Evolutionary conservation across 2,329 filamentous ascomycete species (phyloP), one percentile per base, ranked within the genome.

Genomic region (Fusarium sp.): DNA sequence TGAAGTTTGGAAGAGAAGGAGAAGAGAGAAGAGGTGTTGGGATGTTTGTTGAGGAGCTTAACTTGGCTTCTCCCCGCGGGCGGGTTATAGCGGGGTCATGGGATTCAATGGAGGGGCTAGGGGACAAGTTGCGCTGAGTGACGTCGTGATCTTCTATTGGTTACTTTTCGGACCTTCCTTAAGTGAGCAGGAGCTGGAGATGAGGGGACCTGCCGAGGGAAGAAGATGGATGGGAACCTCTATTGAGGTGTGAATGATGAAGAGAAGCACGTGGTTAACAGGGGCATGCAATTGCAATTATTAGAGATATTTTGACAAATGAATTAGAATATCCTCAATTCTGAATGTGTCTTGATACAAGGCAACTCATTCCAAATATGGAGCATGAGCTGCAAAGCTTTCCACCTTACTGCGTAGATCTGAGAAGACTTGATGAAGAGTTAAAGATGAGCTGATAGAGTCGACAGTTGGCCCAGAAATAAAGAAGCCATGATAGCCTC

Each of bases 1-100:
- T 41, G 33, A 6, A 9, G 10, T 38, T 60, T 21, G 18, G 20
- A 58, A 37, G 41, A 48, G 44, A 49, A 42, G 33, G 26, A 59
- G 46, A 52, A 53, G 24, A 42, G 38, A 57, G 53, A 53, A 59
- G 57, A 57, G 54, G 42, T 68, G 68, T 70, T 70, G 68, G 58
- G 68, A 57, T 65, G 61, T 56, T 70, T 70, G 68, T 70, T 70
- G 68, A 70, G 68, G 67, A 70, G 70, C 48, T 61, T 58, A 63
- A 70, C 52, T 61, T 63, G 67, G 57, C 57, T 50, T 57, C 52
- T 50, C 56, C 52, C 23, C 57, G 57, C 52, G 48, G 50, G 66
- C 66, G 67, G 67, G 62, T 63, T 70, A 61, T 70, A 70, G 68
- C 67, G 68, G 68, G 68, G 68, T 70, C 68, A 70, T 70, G 67